A percentile compares a stretch with the other conserved stretches of the same genome.
These are phyloP conservation scores for Cryptococcus neoformans DNA, from an alignment of 1,284 basidiomycete species.

Conservation along the genomic window DNA sequence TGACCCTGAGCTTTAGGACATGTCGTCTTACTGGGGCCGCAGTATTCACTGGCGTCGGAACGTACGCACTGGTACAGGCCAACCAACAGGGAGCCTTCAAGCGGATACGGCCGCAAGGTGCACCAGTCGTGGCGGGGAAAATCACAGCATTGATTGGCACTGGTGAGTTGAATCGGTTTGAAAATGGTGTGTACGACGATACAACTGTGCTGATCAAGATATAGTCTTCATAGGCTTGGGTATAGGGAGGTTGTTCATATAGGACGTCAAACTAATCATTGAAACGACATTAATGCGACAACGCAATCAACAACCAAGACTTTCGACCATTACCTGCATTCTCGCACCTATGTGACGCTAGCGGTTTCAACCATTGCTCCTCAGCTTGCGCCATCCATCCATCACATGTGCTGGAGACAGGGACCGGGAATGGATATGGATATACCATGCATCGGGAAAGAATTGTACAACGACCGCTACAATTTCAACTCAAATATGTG, in stretches of 20 bases:
- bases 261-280: no score
- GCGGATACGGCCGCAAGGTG: slow-evolving; percentile 28
- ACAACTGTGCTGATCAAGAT: background rate
- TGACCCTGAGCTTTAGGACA: slow-evolving; percentile 19
- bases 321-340: no score
- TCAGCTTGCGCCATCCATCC: background rate
- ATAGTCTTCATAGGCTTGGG: slow-evolving; percentile 18
- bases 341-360: no score
- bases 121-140: slow-evolving; percentile 28
- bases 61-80: slow-evolving; percentile 41
- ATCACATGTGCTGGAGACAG: no score
- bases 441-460: background rate
- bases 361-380: background rate
- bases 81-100: slow-evolving; percentile 37
- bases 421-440: background rate
- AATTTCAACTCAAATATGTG: background rate
- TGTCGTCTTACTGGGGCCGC: slow-evolving; percentile 42
- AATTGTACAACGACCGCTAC: background rate
- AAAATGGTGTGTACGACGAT: background rate
- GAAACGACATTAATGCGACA: no score
- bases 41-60: slow-evolving; percentile 41
- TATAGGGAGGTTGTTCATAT: slow-evolving; percentile 16
- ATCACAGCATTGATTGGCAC: slow-evolving; percentile 37
- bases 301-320: no score
- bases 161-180: slow-evolving; percentile 25